Evolutionary conservation across 805 yeast genomes (phyloP), one percentile per base, ranked within the genome.

Genomic region (Lipomyces sp.): DNA sequence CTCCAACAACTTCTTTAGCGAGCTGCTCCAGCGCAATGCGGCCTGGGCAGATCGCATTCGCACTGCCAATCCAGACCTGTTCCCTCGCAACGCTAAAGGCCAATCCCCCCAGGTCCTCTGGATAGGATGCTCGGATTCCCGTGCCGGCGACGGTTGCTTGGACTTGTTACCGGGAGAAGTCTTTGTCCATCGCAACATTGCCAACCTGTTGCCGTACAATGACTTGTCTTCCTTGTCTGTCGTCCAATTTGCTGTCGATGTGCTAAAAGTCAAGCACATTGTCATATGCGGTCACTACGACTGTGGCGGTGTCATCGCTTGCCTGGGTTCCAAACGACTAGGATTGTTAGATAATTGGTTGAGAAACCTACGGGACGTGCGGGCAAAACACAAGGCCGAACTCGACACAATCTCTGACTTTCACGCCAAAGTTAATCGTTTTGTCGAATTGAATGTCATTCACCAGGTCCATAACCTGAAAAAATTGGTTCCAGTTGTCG

Each of bases 61-160:
- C 62, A 76, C 78, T 30, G 78, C 81, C 58, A 84, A 86, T 73
- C 89, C 92, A 0, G 81, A 82, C 57, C 78, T 90, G 8, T 83
- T 90, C 75, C 85, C 85, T 51, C 72, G 79, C 67, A 90, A 91
- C 73, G 93, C 87, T 1, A 81, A 85, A 73, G 97, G 97, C 60
- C 98, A 92, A 78, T 76, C 85, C n/a, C 98, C 98, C 24, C 95
- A 91, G 78, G 91, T 97, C 3, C 79, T 94, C 59, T 92, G 97
- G 93, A 89, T 93, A 67, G 97, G 97, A 2, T 93, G 98, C 76
- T 88, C 96, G 2, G 98, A 93, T 77, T 90, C 97, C 2, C 86
- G 98, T 73, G 89, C 90, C 64, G 90, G 92, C 70, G 98, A 93
- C 75, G 82, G 84, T 54, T 86, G 91, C 63, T 82, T 92, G 33